phyloP scores from a whole-genome alignment of 805 yeast genomes.

The Candida lessepsii region DNA sequence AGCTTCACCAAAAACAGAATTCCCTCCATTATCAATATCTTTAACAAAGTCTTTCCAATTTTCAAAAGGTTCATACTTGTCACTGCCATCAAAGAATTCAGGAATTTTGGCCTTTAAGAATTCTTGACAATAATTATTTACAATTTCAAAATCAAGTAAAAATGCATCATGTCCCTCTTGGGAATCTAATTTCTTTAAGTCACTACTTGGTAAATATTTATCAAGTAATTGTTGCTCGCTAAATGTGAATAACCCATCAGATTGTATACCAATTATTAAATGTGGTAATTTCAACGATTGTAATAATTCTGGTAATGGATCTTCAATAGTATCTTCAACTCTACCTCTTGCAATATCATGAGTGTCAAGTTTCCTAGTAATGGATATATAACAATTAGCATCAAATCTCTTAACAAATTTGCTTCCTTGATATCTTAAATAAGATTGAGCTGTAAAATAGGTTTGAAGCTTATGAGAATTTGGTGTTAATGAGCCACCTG shows the following conservation, averaged over 20 bases:
- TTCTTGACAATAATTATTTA: conserved; percentile 65
- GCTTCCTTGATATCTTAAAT: conserved; percentile 89
- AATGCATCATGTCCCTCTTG: conserved; percentile 99
- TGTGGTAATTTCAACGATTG: conserved; percentile 67
- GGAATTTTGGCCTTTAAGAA: conserved; percentile 61
- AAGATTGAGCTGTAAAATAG: conserved; percentile 92
- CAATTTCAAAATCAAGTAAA: conserved; percentile 79
- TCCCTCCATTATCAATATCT: conserved; percentile 45
- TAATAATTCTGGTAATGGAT: conserved; percentile 52
- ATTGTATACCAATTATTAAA: conserved; percentile 80
- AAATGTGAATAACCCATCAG: conserved; percentile 91
- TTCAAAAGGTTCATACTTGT: conserved; percentile 42
- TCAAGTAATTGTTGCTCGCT: conserved; percentile 89
- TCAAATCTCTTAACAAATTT: conserved; percentile 89
- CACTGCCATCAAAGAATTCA: conserved; percentile 49
- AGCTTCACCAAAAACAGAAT: conserved; percentile 87
- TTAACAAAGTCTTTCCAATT: conserved; percentile 43
- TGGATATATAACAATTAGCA: conserved; percentile 94
- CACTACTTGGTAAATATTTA: conserved; percentile 65
- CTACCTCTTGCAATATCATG: conserved; percentile 89
- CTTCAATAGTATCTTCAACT: conserved; percentile 31
- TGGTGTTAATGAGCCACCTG: neutral
- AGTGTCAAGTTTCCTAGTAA: conserved; percentile 90
- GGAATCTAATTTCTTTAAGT: conserved; percentile 71
- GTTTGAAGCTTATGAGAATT: conserved; percentile 34